These are phyloP conservation scores for Nicotiana tabacum DNA, from an alignment of 257 asterid species.

Conservation along the genomic window DNA sequence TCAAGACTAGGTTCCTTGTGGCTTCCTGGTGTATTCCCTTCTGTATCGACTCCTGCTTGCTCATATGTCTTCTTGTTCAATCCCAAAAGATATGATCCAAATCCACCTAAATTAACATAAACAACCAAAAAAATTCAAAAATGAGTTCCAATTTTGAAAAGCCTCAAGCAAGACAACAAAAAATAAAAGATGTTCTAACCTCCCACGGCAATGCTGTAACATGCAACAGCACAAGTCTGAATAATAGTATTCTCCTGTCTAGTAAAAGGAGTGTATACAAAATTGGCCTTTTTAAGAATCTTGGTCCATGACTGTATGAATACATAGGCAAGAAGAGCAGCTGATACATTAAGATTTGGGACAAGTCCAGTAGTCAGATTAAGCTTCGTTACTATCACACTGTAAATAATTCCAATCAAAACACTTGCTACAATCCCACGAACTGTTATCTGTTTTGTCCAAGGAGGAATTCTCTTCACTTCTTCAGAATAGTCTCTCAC, in stretches of 20 bases:
- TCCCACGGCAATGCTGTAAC: constrained; percentile 29
- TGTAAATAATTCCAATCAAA: constrained; percentile 19
- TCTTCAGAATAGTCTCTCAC: constrained; percentile 17
- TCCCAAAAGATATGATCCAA: constrained; percentile 61
- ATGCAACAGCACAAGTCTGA: constrained; percentile 33
- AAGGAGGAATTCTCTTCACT: constrained; percentile 25
- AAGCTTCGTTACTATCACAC: constrained; percentile 25
- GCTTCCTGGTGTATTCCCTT: constrained; percentile 50
- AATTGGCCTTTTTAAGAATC: constrained; percentile 16
- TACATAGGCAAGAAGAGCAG: constrained; percentile 28
- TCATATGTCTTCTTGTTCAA: constrained; percentile 50
- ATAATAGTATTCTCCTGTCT: constrained; percentile 28
- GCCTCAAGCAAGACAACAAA: neutral
- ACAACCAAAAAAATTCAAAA: neutral
- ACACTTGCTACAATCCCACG: constrained; percentile 25
- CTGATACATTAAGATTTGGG: constrained; percentile 27
- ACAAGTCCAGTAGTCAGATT: constrained; percentile 27
- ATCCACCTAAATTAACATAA: constrained; percentile 45
- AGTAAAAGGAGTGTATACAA: constrained; percentile 19
- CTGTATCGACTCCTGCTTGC: constrained; percentile 54
- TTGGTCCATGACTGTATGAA: constrained; percentile 22
- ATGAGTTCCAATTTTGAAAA: neutral
- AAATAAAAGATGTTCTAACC: neutral
- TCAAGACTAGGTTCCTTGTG: constrained; percentile 48
- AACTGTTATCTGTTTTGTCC: constrained; percentile 24